Base-by-base conservation (phyloP, 1,284 basidiomycete genomes). In the Malassezia psittaci region DNA sequence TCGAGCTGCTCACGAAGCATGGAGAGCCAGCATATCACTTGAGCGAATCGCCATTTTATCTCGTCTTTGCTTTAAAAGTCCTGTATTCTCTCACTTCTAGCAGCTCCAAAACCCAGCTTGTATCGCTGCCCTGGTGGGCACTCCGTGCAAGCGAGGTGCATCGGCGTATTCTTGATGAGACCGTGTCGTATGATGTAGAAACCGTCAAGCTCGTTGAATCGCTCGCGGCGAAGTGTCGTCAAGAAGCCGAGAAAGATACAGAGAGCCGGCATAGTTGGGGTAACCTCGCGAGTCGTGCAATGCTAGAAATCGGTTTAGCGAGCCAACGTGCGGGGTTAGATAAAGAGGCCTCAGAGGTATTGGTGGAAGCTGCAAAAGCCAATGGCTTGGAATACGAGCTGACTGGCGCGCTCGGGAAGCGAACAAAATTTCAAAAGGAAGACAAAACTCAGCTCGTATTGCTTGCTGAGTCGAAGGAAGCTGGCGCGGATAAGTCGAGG, bases 1-100 rank as follows among this genome's bases (percentile, higher is more conserved):
- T 91, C 43, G 79, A 85, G 5, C 83, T 86, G 60, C 82, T 99
- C 42, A 84, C 90, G 0, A 83, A 83, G 58, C 83, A 83, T 1
- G 94, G 94, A 1, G 93, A 98, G 77, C 94, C 94, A 3, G 88
- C 88, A 0, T 99, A 98, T 77, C 94, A 98, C 75, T 85, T 98
- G 45, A 81, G 85, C 16, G 78, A 80, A 59, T 77, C 78, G 41
- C 81, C 90, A 1, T 77, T 83, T 29, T 83, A 91, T 66, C 81
- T 96, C 51, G 82, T 85, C 39, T 78, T 93, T 53, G 82, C 90
- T 0, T 81, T 86, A 60, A 77, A 87, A 34, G 77, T 94, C 38
- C 77, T 96, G 60, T 78, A 79, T 12, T 76, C 78, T 19, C 61
- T 79, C 6, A 64, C 62, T 36, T 35, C 32, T 6, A 41, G 18